Conservation (phyloP, 495 filamentous ascomycete genomes). For the Neurospora cerealis region DNA sequence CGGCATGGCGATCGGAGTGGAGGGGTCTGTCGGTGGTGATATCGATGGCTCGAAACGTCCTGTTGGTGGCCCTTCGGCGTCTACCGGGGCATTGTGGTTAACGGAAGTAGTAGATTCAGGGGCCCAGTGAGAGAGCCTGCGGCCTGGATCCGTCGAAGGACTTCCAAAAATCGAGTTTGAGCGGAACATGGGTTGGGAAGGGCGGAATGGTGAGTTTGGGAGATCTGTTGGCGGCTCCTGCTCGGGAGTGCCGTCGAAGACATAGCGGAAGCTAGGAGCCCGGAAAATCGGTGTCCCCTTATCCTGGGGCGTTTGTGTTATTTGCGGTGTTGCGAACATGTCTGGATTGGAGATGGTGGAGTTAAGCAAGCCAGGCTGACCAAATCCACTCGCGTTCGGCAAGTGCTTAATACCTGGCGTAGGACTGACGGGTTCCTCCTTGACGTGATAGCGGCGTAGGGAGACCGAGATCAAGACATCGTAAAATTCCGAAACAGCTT, state of each 20-base stretch:
- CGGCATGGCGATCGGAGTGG: neutral
- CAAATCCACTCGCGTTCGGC: neutral
- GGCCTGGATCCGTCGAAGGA: constrained; percentile 36
- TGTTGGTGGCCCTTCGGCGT: neutral
- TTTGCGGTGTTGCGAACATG: neutral
- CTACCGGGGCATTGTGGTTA: constrained; percentile 9
- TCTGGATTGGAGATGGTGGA: neutral
- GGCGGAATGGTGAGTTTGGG: constrained; percentile 6
- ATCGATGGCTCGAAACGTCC: neutral
- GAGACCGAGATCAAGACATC: constrained; percentile 69
- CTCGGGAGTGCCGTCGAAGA: constrained; percentile 37
- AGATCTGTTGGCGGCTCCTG: constrained; percentile 26
- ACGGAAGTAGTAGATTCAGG: constrained; percentile 32
- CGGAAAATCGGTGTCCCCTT: neutral
- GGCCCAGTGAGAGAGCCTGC: constrained; percentile 45
- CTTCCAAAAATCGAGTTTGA: constrained; percentile 47
- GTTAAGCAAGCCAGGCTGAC: neutral
- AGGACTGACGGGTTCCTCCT: constrained; percentile 27
- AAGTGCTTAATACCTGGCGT: neutral
- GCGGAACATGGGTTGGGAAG: constrained; percentile 33
- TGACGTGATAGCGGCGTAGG: constrained; percentile 66
- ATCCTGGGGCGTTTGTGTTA: neutral
- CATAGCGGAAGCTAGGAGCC: constrained; percentile 31
- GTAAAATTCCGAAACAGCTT: constrained; percentile 74
- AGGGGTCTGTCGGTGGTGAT: neutral